phyloP scores from a whole-genome alignment of 1,284 basidiomycete species.

The Cutaneotrichosporon cyanovorans region DNA sequence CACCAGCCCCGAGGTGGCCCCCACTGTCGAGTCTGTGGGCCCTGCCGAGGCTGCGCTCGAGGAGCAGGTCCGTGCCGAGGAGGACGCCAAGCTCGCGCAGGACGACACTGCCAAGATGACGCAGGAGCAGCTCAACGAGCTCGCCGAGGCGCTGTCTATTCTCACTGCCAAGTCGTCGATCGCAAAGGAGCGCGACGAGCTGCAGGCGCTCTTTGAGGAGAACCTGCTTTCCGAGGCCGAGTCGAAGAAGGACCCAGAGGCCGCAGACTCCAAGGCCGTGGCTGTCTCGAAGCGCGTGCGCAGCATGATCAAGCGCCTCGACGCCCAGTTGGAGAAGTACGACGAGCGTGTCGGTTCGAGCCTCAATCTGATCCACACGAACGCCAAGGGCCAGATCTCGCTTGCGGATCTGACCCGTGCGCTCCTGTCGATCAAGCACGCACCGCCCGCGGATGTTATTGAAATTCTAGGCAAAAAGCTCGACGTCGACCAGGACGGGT shows the following conservation, averaged over 20 bases:
- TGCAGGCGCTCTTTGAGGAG: slow-evolving; percentile 83
- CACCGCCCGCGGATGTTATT: slow-evolving; percentile 82
- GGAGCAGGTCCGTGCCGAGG: slow-evolving; percentile 11
- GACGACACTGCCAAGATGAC: slow-evolving; percentile 86
- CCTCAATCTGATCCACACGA: slow-evolving; percentile 88
- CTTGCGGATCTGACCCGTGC: slow-evolving; percentile 85
- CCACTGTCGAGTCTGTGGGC: slow-evolving; percentile 1
- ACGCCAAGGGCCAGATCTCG: slow-evolving; percentile 84
- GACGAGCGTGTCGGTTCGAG: slow-evolving; percentile 83
- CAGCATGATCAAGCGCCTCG: slow-evolving; percentile 92
- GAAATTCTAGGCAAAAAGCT: slow-evolving; percentile 84
- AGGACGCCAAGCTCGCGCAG: slow-evolving; percentile 18
- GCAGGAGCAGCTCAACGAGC: slow-evolving; percentile 87
- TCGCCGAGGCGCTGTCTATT: slow-evolving; percentile 84
- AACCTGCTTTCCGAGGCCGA: slow-evolving; percentile 76
- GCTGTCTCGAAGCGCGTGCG: slow-evolving; percentile 87
- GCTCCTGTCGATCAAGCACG: slow-evolving; percentile 86
- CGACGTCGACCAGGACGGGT: slow-evolving; percentile 93
- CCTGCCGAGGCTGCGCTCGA: slow-evolving; percentile 6
- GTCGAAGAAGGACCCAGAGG: slow-evolving; percentile 44
- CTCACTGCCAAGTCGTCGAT: slow-evolving; percentile 94
- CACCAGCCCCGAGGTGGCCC: not conserved
- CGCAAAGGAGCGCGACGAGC: slow-evolving; percentile 88
- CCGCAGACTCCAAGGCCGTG: slow-evolving; percentile 38
- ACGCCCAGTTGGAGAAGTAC: slow-evolving; percentile 85